Conservation (phyloP, 2,329 filamentous ascomycete genomes). For the Teratosphaeria gauchensis region DNA sequence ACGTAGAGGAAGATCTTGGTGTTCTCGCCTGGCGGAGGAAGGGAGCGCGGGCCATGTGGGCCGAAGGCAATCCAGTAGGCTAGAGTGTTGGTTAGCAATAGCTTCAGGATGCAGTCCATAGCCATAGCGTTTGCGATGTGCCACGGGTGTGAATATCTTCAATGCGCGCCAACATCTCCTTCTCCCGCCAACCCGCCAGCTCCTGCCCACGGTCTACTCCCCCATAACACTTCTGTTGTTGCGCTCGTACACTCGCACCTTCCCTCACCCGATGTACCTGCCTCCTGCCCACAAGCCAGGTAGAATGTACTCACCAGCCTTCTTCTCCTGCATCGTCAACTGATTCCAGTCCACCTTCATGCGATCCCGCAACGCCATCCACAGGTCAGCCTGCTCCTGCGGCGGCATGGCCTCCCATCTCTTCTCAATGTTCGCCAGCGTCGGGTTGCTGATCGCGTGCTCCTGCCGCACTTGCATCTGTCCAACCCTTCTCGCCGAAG, state of each 20-base stretch:
- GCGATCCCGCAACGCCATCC: conserved; percentile 95
- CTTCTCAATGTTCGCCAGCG: conserved; percentile 97
- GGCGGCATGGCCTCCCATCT: conserved; percentile 96
- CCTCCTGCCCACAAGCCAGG: background rate
- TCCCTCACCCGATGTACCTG: background rate
- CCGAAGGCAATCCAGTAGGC: conserved; percentile 99
- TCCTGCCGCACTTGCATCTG: conserved; percentile 49
- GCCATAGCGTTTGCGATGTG: background rate
- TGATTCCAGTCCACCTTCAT: conserved; percentile 99
- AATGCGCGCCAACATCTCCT: conserved; percentile 1
- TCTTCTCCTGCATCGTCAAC: conserved; percentile 94
- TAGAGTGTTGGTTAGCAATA: conserved; percentile 33
- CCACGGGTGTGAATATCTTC: background rate
- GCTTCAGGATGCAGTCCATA: background rate
- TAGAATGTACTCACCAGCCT: conserved; percentile 54
- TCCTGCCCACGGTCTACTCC: background rate
- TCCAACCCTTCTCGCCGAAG: background rate
- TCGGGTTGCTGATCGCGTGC: conserved; percentile 96
- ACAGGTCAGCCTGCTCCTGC: conserved; percentile 97
- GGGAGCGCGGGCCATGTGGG: conserved; percentile 83
- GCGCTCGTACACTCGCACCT: background rate
- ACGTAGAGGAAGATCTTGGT: conserved; percentile 70
- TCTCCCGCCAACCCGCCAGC: background rate
- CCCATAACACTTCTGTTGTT: background rate
- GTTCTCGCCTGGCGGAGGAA: conserved; percentile 72